phyloP scores from a whole-genome alignment of 164 flowering plant genomes.

The Nelumbo lutea region DNA sequence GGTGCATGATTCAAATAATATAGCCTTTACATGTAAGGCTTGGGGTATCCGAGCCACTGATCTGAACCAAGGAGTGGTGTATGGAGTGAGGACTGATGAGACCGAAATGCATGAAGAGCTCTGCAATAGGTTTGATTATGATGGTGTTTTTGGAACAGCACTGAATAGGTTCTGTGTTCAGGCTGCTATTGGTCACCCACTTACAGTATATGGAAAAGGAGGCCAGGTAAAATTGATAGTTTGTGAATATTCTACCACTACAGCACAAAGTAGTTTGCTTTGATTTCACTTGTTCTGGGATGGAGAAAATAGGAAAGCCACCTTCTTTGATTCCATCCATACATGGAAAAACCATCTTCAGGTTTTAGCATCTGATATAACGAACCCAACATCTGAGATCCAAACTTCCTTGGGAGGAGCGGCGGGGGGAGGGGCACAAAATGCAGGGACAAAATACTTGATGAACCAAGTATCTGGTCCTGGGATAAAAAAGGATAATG shows the following conservation, averaged over 20 bases:
- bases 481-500: too few relatives aligned
- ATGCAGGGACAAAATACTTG: too few relatives aligned
- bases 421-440: too few relatives aligned
- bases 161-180: constrained; percentile 88
- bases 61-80: constrained; percentile 94
- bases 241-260: background rate
- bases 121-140: constrained; percentile 85
- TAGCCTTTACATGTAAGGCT: constrained; percentile 94
- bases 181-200: constrained; percentile 99
- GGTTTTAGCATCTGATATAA: too few relatives aligned
- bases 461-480: too few relatives aligned
- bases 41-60: constrained; percentile 98
- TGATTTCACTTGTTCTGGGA: background rate
- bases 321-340: too few relatives aligned
- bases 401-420: too few relatives aligned
- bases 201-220: constrained; percentile 96
- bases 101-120: constrained; percentile 92
- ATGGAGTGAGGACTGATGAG: constrained; percentile 86
- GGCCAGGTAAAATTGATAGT: constrained; percentile 61
- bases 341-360: too few relatives aligned
- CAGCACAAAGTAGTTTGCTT: background rate
- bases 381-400: too few relatives aligned
- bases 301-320: background rate
- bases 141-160: constrained; percentile 91
- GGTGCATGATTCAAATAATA: constrained; percentile 91